These are phyloP conservation scores for Heterobasidion irregulare DNA, from an alignment of 1,284 basidiomycete genomes.

Conservation along the genomic window DNA sequence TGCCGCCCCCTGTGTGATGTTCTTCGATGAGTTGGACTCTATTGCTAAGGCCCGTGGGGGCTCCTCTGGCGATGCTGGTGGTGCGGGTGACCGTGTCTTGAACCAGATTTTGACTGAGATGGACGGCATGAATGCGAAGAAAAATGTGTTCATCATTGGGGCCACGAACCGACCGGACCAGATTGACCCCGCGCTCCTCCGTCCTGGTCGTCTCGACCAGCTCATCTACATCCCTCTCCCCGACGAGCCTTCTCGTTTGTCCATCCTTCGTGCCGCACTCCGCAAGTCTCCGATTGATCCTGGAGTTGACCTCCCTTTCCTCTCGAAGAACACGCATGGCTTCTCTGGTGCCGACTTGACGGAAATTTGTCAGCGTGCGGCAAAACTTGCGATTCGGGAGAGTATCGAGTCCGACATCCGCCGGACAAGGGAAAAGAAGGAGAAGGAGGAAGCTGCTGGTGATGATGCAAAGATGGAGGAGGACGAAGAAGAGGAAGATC, in stretches of 20 bases:
- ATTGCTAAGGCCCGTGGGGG: slow-evolving; percentile 95
- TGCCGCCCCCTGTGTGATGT: slow-evolving; percentile 99
- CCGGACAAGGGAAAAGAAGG: slow-evolving; percentile 72
- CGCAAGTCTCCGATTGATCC: slow-evolving; percentile 88
- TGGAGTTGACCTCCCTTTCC: slow-evolving; percentile 83
- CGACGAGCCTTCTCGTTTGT: slow-evolving; percentile 86
- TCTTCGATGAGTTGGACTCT: slow-evolving; percentile 99
- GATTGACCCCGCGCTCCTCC: slow-evolving; percentile 93
- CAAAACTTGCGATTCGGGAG: slow-evolving; percentile 93
- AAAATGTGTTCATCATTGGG: slow-evolving; percentile 99
- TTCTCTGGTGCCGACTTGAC: slow-evolving; percentile 99
- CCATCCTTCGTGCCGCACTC: slow-evolving; percentile 86
- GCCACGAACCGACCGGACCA: slow-evolving; percentile 99
- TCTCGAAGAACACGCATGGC: slow-evolving; percentile 92
- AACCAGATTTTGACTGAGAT: slow-evolving; percentile 99
- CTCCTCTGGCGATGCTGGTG: slow-evolving; percentile 81
- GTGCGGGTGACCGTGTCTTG: slow-evolving; percentile 94
- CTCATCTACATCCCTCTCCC: slow-evolving; percentile 92
- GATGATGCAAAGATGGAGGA: slow-evolving; percentile 71
- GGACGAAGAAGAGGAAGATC: slow-evolving; percentile 78
- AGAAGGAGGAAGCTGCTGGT: slow-evolving; percentile 66
- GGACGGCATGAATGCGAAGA: slow-evolving; percentile 99
- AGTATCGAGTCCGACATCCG: slow-evolving; percentile 93
- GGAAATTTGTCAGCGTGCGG: slow-evolving; percentile 97
- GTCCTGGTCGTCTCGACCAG: slow-evolving; percentile 97